Percentiles rank a stretch among this genome's conserved stretches.
These are phyloP conservation scores for Xylaria curta DNA, from an alignment of 495 filamentous ascomycete genomes.

Conservation along the genomic window DNA sequence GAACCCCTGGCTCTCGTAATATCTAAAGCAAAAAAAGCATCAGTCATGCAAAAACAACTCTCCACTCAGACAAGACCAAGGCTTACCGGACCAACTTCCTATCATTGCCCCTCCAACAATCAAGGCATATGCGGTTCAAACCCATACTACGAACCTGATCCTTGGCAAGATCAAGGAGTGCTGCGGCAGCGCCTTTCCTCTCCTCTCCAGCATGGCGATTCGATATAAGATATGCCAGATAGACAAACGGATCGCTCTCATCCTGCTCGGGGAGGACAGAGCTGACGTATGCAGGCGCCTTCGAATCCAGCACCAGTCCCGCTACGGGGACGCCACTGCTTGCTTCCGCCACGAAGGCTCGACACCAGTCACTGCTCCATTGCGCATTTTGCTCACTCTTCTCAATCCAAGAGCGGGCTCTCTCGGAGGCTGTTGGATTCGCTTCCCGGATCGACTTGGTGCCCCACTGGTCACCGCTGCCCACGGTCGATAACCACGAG, in stretches of 20 bases:
- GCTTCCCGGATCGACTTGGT: not conserved
- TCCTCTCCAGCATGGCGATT: constrained; percentile 1
- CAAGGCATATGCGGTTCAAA: constrained; percentile 7
- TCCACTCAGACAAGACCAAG: not conserved
- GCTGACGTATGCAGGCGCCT: not conserved
- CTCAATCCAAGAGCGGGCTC: not conserved
- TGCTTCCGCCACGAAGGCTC: not conserved
- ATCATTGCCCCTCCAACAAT: constrained; percentile 2
- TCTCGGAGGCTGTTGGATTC: not conserved
- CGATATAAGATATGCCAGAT: constrained; percentile 3
- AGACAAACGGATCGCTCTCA: constrained; percentile 2
- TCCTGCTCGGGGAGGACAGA: constrained; percentile 5
- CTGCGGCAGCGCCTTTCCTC: not conserved
- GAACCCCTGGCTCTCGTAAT: constrained; percentile 5
- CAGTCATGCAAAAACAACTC: not conserved
- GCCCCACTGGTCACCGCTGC: constrained; percentile 1
- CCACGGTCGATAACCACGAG: not conserved
- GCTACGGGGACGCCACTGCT: not conserved
- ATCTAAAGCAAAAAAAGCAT: not conserved
- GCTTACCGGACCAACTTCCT: constrained; percentile 6
- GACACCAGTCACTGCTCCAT: constrained; percentile 1
- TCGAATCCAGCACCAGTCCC: not conserved
- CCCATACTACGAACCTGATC: not conserved
- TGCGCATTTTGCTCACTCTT: not conserved
- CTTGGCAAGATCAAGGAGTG: not conserved